phyloP scores from a whole-genome alignment of 2,329 filamentous ascomycete genomes.

The Sordariomycetes sp. region DNA sequence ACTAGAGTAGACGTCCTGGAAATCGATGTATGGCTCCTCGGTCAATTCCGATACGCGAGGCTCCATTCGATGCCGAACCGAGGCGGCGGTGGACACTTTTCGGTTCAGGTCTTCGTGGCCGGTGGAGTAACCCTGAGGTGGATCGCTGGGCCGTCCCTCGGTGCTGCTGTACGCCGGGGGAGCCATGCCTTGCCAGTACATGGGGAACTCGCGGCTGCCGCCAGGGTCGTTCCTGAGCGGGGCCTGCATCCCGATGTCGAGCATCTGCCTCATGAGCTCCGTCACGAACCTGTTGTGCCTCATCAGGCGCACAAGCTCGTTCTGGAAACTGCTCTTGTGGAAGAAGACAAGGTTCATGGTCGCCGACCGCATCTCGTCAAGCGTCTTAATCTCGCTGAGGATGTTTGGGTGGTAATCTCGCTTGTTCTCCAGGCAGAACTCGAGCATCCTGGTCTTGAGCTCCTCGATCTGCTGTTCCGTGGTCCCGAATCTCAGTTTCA shows the following conservation, averaged over 20 bases:
- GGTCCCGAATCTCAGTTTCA: slow-evolving; percentile 83
- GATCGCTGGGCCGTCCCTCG: not conserved
- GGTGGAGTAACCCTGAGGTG: not conserved
- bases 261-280: slow-evolving; percentile 78
- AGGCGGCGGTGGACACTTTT: slow-evolving; percentile 1
- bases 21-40: slow-evolving; percentile 24
- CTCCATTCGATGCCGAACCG: slow-evolving; percentile 4
- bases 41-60: slow-evolving; percentile 12
- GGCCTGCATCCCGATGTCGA: slow-evolving; percentile 75
- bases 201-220: slow-evolving; percentile 56
- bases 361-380: slow-evolving; percentile 75
- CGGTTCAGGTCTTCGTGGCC: not conserved
- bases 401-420: slow-evolving; percentile 83
- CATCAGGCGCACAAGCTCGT: slow-evolving; percentile 80
- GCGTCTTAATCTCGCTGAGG: slow-evolving; percentile 69
- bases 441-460: slow-evolving; percentile 68
- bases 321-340: slow-evolving; percentile 96
- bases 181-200: slow-evolving; percentile 36
- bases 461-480: slow-evolving; percentile 72
- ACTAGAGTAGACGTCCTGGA: slow-evolving; percentile 28
- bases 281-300: slow-evolving; percentile 92
- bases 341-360: slow-evolving; percentile 92
- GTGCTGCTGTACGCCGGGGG: slow-evolving; percentile 14
- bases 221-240: slow-evolving; percentile 53
- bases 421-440: slow-evolving; percentile 77